Base-by-base conservation (phyloP, 2,329 filamentous ascomycete species). In the Penicillium aurantiogriseum region DNA sequence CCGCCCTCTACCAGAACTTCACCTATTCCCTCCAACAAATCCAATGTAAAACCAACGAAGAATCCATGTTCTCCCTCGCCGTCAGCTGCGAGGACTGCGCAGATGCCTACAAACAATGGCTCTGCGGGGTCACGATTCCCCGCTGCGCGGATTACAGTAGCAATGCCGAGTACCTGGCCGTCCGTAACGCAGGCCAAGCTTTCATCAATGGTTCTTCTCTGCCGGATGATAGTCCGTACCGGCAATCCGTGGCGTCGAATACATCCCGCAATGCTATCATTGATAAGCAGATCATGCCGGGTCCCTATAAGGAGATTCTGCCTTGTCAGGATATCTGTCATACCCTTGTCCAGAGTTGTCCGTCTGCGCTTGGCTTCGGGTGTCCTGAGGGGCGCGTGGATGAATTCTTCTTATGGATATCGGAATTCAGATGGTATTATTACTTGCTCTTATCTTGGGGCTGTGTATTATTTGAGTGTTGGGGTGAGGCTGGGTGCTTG, bases 241-340 rank as follows among this genome's bases (percentile, higher is more conserved):
- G 73, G 11, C 71, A 64, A 6, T 65, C 60, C 21, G 77, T 81
- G 4, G 78, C 76, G 4, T 77, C 72, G 52, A 86, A 82, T 56
- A 74, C 77, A 9, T 90, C 88, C 13, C 84, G 92, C 19, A 93
- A 91, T 67, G 70, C 81, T 0, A 76, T 84, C 47, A 94, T 97
- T 64, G 92, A 97, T 68, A 67, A 79, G 2, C 64, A 77, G 1
- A 85, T 97, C 57, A 76, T 81, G 60, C 92, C 94, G 0, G 94
- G 94, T 0, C 94, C 94, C 0, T 97, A 99, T 76, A 95, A 92
- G 71, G 94, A 99, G 77, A 80, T 97, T 21, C 78, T 96, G 9
- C 94, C 94, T 0, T 97, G 93, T 69, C 85, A 90, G 59, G 89
- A 96, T 63, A 77, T 97, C 50, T 99, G 94, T 77, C 94, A 92